Evolutionary conservation across 1,284 basidiomycete species (phyloP), one percentile per base, ranked within the genome.

Genomic region (Moesziomyces aphidis): DNA sequence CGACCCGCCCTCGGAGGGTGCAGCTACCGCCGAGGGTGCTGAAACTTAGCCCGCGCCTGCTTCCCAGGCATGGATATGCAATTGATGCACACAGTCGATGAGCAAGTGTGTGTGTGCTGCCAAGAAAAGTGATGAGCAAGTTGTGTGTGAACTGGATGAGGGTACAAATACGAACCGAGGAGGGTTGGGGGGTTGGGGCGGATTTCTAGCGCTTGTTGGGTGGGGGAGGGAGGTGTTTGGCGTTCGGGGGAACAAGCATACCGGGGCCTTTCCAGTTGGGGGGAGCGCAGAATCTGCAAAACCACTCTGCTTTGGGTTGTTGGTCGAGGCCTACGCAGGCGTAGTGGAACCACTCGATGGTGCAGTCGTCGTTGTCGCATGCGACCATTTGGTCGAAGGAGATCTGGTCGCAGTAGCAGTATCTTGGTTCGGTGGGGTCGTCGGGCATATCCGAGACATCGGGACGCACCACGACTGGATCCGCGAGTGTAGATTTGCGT

Each of bases 321-420:
- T 42, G 50, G 0, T 54, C 56, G 22, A 83, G 59, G 9, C 82
- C 83, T 3, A 83, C 79, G 55, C 83, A 84, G 1, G 53, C 61
- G 49, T 75, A 82, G 59, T 84, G 83, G 49, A 83, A 84, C 83
- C 87, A 88, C 70, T 87, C 87, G 56, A 85, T 67, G 1, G 85
- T 83, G 67, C 87, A 88, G 55, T 88, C 87, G 22, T 87, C 86
- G 78, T 88, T 87, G 79, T 88, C 83, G 59, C 76, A 76, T 11
- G 65, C 78, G 39, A 84, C 77, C 83, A 79, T 81, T 55, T 86
- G 76, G 49, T 87, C 87, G 50, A 84, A 86, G 3, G 86, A 87
- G 22, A 87, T 86, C 45, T 86, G 79, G 52, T 87, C 78, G 77
- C 87, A 88, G 78, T 87, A 87, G 76, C 87, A 88, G 76, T 87